Conservation (phyloP, 2,329 filamentous ascomycete species). For the Botrytis byssoidea region DNA sequence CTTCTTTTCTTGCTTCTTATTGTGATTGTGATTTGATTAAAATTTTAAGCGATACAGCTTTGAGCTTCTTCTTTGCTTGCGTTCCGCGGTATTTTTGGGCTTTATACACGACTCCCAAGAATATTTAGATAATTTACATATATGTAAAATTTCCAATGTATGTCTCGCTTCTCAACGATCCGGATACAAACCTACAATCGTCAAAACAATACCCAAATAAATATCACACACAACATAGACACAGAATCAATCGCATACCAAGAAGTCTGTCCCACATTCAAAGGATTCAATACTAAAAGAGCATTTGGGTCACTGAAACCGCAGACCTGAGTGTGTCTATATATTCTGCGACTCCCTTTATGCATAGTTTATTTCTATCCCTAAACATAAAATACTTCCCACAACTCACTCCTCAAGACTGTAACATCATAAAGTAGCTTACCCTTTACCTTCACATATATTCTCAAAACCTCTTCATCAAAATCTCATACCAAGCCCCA, state of each 20-base stretch:
- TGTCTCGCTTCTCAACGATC: not conserved
- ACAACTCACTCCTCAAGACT: not conserved
- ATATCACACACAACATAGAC: not conserved
- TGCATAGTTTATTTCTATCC: not conserved
- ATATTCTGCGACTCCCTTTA: not conserved
- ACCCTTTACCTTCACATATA: not conserved
- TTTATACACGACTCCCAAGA: not conserved
- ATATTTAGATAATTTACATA: not conserved
- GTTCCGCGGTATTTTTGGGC: not conserved
- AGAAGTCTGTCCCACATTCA: not conserved
- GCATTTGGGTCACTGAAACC: not conserved
- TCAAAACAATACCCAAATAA: not conserved
- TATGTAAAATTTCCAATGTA: not conserved
- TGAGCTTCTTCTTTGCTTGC: not conserved
- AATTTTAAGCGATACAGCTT: not conserved
- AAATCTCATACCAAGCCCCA: not conserved
- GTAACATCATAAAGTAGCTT: not conserved
- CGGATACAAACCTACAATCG: not conserved
- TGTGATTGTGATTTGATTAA: not conserved
- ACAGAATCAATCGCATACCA: not conserved
- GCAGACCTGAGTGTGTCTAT: not conserved
- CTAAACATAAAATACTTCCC: not conserved
- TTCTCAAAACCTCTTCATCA: not conserved
- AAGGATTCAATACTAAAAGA: not conserved
- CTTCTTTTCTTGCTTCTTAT: not conserved